A percentile compares a stretch with the other conserved stretches of the same genome.
Conservation (phyloP, 176 grass and related monocot genomes). For the Phoenix dactylifera region DNA sequence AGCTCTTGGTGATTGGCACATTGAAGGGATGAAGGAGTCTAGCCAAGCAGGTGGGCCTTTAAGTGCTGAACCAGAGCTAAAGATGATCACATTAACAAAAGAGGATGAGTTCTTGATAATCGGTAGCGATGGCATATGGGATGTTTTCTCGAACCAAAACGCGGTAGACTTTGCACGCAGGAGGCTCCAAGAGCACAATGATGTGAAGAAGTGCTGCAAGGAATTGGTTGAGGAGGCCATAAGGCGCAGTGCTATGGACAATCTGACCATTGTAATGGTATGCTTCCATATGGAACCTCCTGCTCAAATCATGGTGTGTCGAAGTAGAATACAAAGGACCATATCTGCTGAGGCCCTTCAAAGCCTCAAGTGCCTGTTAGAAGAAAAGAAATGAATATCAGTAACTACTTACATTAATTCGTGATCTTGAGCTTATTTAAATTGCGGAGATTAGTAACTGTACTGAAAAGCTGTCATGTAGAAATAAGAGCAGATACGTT, state of each 20-base stretch:
- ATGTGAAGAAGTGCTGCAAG: conserved; percentile 57
- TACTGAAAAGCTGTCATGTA: too few relatives aligned
- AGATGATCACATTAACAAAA: conserved; percentile 52
- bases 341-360: conserved; percentile 69
- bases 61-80: conserved; percentile 76
- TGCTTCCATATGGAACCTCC: conserved; percentile 68
- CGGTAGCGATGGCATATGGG: conserved; percentile 83
- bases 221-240: conserved; percentile 64
- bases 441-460: too few relatives aligned
- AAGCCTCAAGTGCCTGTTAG: conserved; percentile 47
- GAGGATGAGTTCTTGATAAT: conserved; percentile 93
- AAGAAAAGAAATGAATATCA: conserved; percentile 15
- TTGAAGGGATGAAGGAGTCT: conserved; percentile 63
- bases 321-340: conserved; percentile 28
- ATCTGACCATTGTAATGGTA: conserved; percentile 62
- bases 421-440: too few relatives aligned
- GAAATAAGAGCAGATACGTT: too few relatives aligned
- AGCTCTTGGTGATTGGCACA: conserved; percentile 77
- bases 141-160: conserved; percentile 86
- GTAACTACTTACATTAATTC: too few relatives aligned
- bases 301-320: conserved; percentile 16
- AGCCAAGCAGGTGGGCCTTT: conserved; percentile 39
- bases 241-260: conserved; percentile 36
- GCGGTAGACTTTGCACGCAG: conserved; percentile 53
- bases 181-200: conserved; percentile 72